A percentile compares a stretch with the other conserved stretches of the same genome.
Evolutionary conservation across 2,329 filamentous ascomycete species (phyloP).

Genomic region (Alternaria conjuncta): DNA sequence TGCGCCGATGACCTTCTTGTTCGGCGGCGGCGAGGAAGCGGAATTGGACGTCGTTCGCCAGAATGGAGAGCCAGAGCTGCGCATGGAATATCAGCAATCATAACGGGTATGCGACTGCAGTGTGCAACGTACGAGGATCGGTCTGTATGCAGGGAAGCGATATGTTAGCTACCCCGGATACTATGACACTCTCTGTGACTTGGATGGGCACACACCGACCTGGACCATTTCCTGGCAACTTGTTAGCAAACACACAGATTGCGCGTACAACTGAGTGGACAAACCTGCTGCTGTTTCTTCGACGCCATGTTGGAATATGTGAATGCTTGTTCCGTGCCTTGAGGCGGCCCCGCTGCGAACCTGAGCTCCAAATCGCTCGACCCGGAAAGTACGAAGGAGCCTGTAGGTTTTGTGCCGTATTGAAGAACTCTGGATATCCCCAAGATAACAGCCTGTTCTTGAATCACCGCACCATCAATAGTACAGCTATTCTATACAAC

Average conservation of each 20-base stretch:
- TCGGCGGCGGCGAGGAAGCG: conserved; percentile 55
- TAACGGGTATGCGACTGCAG: not conserved
- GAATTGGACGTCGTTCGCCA: conserved; percentile 69
- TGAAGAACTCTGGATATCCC: not conserved
- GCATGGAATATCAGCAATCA: conserved; percentile 30
- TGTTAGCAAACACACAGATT: conserved; percentile 26
- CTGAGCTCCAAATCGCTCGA: conserved; percentile 16
- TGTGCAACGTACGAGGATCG: conserved; percentile 44
- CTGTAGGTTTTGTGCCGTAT: not conserved
- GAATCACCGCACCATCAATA: not conserved
- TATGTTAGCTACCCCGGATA: conserved; percentile 47
- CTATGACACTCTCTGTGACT: conserved; percentile 31
- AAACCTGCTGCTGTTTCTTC: conserved; percentile 56
- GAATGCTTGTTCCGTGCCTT: conserved; percentile 6
- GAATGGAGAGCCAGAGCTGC: conserved; percentile 84
- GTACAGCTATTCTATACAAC: not conserved
- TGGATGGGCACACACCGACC: conserved; percentile 77
- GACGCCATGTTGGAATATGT: conserved; percentile 47
- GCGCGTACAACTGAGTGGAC: conserved; percentile 1
- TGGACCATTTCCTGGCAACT: conserved; percentile 91
- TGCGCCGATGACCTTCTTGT: conserved; percentile 82
- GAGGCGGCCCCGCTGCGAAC: conserved; percentile 23
- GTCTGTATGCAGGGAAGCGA: conserved; percentile 37
- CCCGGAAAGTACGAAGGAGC: conserved; percentile 1
- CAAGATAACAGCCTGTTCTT: not conserved